Base-by-base conservation (phyloP, 2,329 filamentous ascomycete species). In the Xylogone sp. region DNA sequence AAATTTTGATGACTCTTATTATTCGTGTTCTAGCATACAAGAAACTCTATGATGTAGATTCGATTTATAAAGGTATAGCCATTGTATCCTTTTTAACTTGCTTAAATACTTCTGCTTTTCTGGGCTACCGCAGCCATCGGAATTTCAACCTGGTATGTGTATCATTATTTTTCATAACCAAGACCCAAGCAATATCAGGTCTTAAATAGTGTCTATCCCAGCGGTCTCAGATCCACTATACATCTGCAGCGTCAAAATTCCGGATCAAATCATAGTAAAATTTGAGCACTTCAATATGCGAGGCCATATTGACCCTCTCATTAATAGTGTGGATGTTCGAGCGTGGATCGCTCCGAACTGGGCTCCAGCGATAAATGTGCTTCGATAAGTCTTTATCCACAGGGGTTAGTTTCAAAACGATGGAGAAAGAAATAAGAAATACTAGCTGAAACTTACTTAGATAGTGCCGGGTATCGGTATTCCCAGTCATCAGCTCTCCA, bases 201-300 rank as follows among this genome's bases (percentile, higher is more conserved):
- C n/a, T n/a, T n/a, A n/a, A n/a, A n/a, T n/a, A n/a, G n/a, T n/a
- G n/a, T n/a, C n/a, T n/a, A n/a, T n/a, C n/a, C n/a, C n/a, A n/a
- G n/a, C n/a, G n/a, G n/a, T 10, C 24, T 27, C 24, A 27, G 5
- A 27, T 27, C 24, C 24, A 27, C 24, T 13, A 39, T 16, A 50
- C 18, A 13, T 46, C 42, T 24, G 49, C 45, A 16, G 47, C 39
- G 21, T 70, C 68, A 54, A 70, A 69, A 46, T 70, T 70, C 52
- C 68, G 55, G 16, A 70, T 63, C 51, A 70, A 55, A 47, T 70
- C 64, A 43, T 70, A 69, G 45, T 69, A 70, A 43, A 70, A 69
- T 16, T 61, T 60, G 22, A 67, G 54, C 8, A 63, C 57, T 51
- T 69, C 68, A 54, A 70, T 49, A 48, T 70, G 68, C 2, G 57